A percentile compares a stretch with the other conserved stretches of the same genome.
Conservation (phyloP, 2,329 filamentous ascomycete genomes). For the Calonectria hawksworthii region DNA sequence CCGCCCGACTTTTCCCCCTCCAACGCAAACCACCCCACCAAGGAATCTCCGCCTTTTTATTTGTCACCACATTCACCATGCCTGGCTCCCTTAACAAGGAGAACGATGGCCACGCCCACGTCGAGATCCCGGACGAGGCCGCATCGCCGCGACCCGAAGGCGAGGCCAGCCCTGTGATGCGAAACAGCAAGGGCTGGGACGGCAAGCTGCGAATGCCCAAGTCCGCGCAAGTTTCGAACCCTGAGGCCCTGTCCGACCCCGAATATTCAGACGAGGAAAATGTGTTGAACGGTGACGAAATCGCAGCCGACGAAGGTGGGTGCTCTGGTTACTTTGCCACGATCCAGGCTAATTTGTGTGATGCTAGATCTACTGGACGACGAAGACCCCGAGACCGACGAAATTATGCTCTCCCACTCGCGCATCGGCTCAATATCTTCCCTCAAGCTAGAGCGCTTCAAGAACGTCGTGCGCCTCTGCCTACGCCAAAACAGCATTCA, state of each 20-base stretch:
- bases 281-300: slow-evolving; percentile 78
- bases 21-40: slow-evolving; percentile 32
- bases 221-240: slow-evolving; percentile 74
- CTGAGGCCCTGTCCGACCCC: slow-evolving; percentile 85
- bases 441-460: slow-evolving; percentile 87
- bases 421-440: slow-evolving; percentile 84
- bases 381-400: slow-evolving; percentile 74
- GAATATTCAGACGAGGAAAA: slow-evolving; percentile 85
- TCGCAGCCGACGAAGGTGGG: slow-evolving; percentile 84
- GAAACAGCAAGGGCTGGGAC: slow-evolving; percentile 82
- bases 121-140: slow-evolving; percentile 63
- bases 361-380: slow-evolving; percentile 70
- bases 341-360: neutral
- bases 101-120: slow-evolving; percentile 57
- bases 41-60: slow-evolving; percentile 14
- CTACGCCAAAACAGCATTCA: slow-evolving; percentile 94
- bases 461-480: slow-evolving; percentile 81
- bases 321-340: neutral
- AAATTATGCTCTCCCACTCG: slow-evolving; percentile 92
- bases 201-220: slow-evolving; percentile 84
- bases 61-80: slow-evolving; percentile 51
- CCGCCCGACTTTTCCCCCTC: slow-evolving; percentile 5
- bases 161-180: slow-evolving; percentile 62
- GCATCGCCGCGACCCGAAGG: slow-evolving; percentile 55
- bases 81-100: slow-evolving; percentile 55